phyloP scores from a whole-genome alignment of 2,329 filamentous ascomycete species.

The Xylaria sp. region DNA sequence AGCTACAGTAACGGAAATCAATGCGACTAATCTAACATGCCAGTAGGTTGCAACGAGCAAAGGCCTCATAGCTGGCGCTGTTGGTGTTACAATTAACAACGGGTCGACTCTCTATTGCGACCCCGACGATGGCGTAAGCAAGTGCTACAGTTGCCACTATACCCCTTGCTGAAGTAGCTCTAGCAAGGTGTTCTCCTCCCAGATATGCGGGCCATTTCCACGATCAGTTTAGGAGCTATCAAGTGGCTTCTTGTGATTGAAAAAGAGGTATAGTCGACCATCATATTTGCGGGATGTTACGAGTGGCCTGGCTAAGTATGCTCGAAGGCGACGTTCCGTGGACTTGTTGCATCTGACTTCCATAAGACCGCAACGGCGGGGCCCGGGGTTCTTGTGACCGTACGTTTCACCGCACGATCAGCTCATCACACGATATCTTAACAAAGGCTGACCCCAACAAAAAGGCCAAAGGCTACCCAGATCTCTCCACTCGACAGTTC shows the following conservation, averaged over 20 bases:
- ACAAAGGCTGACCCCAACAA: slow-evolving; percentile 23
- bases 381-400: slow-evolving; percentile 75
- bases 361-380: slow-evolving; percentile 62
- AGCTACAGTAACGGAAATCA: slow-evolving; percentile 40
- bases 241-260: slow-evolving; percentile 80
- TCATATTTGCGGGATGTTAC: neutral
- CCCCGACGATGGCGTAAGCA: slow-evolving; percentile 48
- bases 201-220: slow-evolving; percentile 58
- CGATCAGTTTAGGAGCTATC: slow-evolving; percentile 60
- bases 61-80: slow-evolving; percentile 72
- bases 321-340: slow-evolving; percentile 77
- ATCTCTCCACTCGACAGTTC: slow-evolving; percentile 75
- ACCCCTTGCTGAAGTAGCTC: slow-evolving; percentile 14
- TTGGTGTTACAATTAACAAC: slow-evolving; percentile 54
- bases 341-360: slow-evolving; percentile 67
- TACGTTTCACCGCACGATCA: slow-evolving; percentile 47
- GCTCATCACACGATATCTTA: neutral
- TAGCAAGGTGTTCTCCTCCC: slow-evolving; percentile 72
- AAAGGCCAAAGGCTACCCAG: slow-evolving; percentile 87
- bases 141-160: neutral
- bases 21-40: neutral
- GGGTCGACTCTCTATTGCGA: slow-evolving; percentile 47
- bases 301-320: slow-evolving; percentile 12
- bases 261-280: slow-evolving; percentile 71
- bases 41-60: slow-evolving; percentile 78